Evolutionary conservation across 2,329 filamentous ascomycete genomes (phyloP).

Genomic region (Waltergamsia citrina): DNA sequence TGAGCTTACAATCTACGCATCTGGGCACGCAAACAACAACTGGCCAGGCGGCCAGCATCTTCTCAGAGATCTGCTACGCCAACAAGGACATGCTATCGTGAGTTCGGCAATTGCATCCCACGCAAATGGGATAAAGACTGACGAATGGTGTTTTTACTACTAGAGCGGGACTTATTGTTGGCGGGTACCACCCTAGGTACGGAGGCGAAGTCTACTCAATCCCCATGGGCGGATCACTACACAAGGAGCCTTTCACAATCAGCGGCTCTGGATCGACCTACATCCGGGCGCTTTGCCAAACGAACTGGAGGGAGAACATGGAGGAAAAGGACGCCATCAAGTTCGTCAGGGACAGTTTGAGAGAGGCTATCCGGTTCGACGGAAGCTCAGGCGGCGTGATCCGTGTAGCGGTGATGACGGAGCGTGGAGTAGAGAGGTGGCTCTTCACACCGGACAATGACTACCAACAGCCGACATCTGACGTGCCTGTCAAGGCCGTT

Average conservation of each 20-base stretch:
- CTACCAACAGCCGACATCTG: slow-evolving; percentile 37
- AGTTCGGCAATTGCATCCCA: slow-evolving; percentile 19
- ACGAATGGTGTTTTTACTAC: slow-evolving; percentile 2
- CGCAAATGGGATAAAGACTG: slow-evolving; percentile 5
- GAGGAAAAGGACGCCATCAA: slow-evolving; percentile 80
- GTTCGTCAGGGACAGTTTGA: slow-evolving; percentile 86
- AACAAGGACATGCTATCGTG: slow-evolving; percentile 93
- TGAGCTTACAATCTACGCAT: slow-evolving; percentile 82
- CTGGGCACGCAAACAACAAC: slow-evolving; percentile 89
- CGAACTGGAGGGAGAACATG: slow-evolving; percentile 93
- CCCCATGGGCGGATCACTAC: slow-evolving; percentile 87
- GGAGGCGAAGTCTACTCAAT: slow-evolving; percentile 98
- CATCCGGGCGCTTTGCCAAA: slow-evolving; percentile 98
- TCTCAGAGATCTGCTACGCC: slow-evolving; percentile 95
- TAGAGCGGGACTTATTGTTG: slow-evolving; percentile 94
- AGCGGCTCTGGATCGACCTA: slow-evolving; percentile 96
- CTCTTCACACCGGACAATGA: slow-evolving; percentile 89
- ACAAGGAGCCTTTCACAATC: slow-evolving; percentile 95
- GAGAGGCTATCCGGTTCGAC: slow-evolving; percentile 98
- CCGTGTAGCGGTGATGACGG: slow-evolving; percentile 91
- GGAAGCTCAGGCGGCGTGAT: slow-evolving; percentile 98
- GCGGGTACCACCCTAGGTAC: slow-evolving; percentile 92
- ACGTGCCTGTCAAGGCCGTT: slow-evolving; percentile 2
- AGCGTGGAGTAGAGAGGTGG: slow-evolving; percentile 82
- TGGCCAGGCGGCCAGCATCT: slow-evolving; percentile 88